A percentile compares a stretch with the other conserved stretches of the same genome.
Evolutionary conservation across 2,329 filamentous ascomycete species (phyloP).

Genomic region (Biscogniauxia mediterranea): DNA sequence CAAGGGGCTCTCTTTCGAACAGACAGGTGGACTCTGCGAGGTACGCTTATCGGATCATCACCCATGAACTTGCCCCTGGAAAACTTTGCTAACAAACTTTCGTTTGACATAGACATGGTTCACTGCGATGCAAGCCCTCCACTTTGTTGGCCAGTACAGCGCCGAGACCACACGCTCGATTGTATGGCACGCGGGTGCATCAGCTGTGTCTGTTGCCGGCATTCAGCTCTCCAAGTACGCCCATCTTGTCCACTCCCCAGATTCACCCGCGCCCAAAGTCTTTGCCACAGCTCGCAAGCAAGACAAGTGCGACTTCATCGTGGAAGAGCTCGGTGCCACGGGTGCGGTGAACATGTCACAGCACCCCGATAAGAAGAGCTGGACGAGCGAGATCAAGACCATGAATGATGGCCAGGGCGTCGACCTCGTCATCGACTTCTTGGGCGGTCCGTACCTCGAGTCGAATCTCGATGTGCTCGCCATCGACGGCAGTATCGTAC

Average conservation of each 20-base stretch:
- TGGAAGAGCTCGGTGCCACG: slow-evolving; percentile 1
- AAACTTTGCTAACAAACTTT: neutral
- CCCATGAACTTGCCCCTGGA: neutral
- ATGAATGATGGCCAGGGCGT: slow-evolving; percentile 3
- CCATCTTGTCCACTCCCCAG: neutral
- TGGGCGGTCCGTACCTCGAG: slow-evolving; percentile 4
- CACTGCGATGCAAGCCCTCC: slow-evolving; percentile 5
- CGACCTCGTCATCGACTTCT: slow-evolving; percentile 8
- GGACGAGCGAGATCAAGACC: slow-evolving; percentile 3
- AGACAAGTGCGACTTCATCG: slow-evolving; percentile 4
- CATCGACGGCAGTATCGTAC: slow-evolving; percentile 5
- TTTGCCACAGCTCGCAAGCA: slow-evolving; percentile 1
- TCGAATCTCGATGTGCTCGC: slow-evolving; percentile 7
- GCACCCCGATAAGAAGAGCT: slow-evolving; percentile 2
- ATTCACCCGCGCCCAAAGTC: neutral
- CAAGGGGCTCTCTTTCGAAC: slow-evolving; percentile 5
- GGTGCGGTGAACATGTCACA: slow-evolving; percentile 1
- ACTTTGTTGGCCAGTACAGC: slow-evolving; percentile 2
- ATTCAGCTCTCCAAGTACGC: slow-evolving; percentile 3
- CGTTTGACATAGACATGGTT: slow-evolving; percentile 2
- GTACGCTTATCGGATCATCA: neutral
- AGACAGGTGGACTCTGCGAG: slow-evolving; percentile 4
- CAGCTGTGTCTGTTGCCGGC: slow-evolving; percentile 4
- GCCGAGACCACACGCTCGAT: neutral
- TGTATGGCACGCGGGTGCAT: slow-evolving; percentile 2